Conservation (phyloP, 2,329 filamentous ascomycete genomes). For the Trichoderma koningii region DNA sequence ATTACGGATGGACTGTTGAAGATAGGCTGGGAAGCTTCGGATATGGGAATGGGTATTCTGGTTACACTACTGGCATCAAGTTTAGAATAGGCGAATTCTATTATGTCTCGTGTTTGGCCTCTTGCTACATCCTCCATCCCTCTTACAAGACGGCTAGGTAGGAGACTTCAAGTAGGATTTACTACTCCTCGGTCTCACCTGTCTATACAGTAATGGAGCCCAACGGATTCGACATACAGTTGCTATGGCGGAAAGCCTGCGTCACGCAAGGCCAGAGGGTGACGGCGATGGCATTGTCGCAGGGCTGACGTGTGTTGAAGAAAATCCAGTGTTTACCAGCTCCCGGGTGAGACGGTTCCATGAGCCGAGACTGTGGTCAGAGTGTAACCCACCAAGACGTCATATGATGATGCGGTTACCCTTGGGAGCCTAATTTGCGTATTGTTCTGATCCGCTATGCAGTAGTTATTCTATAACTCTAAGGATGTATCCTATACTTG, state of each 20-base stretch:
- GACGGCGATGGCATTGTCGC: background rate
- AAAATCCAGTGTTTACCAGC: background rate
- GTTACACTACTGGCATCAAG: background rate
- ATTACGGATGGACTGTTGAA: background rate
- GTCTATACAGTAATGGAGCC: background rate
- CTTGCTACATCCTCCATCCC: background rate
- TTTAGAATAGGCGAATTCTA: background rate
- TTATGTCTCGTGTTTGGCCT: background rate
- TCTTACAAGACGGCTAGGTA: too few species aligned
- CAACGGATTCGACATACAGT: background rate
- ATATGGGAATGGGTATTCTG: background rate
- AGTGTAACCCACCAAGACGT: background rate
- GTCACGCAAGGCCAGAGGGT: background rate
- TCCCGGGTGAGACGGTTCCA: background rate
- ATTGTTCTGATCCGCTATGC: background rate
- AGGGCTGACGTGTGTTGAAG: background rate
- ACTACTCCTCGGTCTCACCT: background rate
- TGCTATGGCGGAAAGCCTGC: background rate
- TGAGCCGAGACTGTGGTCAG: conserved; percentile 1
- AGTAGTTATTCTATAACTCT: too few species aligned
- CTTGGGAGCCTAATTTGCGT: background rate
- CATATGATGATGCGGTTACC: background rate
- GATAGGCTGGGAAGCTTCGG: conserved; percentile 13
- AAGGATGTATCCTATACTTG: too few species aligned
- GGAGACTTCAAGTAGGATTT: too few species aligned